These are phyloP conservation scores for Aurinia saxatilis DNA, from an alignment of 345 rosid species.

Conservation along the genomic window DNA sequence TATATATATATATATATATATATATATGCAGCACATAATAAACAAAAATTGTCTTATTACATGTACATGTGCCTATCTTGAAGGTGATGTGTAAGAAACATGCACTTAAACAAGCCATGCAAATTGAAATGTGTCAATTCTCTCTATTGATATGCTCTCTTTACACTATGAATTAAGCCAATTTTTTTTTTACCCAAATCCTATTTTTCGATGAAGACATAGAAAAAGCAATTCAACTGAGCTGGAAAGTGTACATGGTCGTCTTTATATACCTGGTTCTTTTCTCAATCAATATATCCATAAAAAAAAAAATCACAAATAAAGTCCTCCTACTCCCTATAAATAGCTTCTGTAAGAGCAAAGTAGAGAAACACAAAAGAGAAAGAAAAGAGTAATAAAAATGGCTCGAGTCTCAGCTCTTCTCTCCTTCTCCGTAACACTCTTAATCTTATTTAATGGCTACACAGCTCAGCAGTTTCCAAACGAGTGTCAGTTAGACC, in stretches of 20 bases:
- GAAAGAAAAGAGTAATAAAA: neutral
- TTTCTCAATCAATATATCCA: neutral
- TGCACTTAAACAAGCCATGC: constrained; percentile 24
- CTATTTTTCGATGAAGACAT: neutral
- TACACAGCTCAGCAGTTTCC: constrained; percentile 36
- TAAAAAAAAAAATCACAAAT: neutral
- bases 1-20: too few species aligned
- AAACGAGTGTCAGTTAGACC: constrained; percentile 45
- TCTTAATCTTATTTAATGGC: constrained; percentile 37
- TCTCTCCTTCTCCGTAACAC: constrained; percentile 32
- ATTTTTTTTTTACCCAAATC: constrained; percentile 12
- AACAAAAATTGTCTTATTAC: neutral
- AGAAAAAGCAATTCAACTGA: neutral
- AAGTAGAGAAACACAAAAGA: neutral
- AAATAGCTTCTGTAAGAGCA: constrained; percentile 14
- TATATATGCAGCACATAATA: neutral
- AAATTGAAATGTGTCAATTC: constrained; percentile 27
- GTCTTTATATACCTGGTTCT: constrained; percentile 14
- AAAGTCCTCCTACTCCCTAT: neutral
- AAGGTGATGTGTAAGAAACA: constrained; percentile 29
- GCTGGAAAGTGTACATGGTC: constrained; percentile 17
- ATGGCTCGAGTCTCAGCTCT: constrained; percentile 28
- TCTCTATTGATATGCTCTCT: neutral
- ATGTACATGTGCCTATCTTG: neutral
- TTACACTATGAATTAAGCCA: neutral